Evolutionary conservation across 805 yeast genomes (phyloP).

Genomic region (Scheffersomyces stipitis): DNA sequence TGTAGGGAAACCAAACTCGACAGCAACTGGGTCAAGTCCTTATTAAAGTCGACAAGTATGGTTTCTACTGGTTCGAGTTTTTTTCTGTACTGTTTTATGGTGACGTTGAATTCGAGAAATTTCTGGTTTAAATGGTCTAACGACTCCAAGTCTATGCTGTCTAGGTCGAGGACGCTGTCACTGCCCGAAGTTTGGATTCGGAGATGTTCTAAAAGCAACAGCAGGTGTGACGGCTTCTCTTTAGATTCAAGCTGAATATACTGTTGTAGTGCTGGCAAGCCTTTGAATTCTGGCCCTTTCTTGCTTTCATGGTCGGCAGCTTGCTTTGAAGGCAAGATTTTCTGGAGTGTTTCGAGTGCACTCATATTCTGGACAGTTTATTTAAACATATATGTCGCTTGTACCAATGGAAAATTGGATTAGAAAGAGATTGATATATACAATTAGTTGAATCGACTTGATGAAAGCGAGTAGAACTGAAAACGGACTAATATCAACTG

Average conservation of each 20-base stretch:
- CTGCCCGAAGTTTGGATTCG: constrained; percentile 10
- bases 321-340: neutral
- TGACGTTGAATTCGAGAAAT: constrained; percentile 23
- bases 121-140: constrained; percentile 9
- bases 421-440: too few species aligned
- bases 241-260: neutral
- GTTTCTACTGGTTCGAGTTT: constrained; percentile 51
- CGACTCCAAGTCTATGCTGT: constrained; percentile 4
- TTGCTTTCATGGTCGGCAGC: too few species aligned
- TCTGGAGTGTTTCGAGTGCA: neutral
- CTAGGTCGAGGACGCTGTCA: neutral
- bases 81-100: constrained; percentile 28
- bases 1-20: constrained; percentile 32
- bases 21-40: constrained; percentile 40
- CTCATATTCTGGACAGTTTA: too few species aligned
- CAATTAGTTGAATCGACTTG: too few species aligned
- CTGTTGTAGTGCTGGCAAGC: neutral
- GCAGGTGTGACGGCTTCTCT: neutral
- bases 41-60: constrained; percentile 56
- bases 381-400: too few species aligned
- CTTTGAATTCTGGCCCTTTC: neutral
- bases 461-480: too few species aligned
- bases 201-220: constrained; percentile 12
- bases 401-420: too few species aligned
- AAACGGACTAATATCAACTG: too few species aligned